phyloP scores from a whole-genome alignment of 495 filamentous ascomycete genomes.

The Aspergillus incahuasiensis region DNA sequence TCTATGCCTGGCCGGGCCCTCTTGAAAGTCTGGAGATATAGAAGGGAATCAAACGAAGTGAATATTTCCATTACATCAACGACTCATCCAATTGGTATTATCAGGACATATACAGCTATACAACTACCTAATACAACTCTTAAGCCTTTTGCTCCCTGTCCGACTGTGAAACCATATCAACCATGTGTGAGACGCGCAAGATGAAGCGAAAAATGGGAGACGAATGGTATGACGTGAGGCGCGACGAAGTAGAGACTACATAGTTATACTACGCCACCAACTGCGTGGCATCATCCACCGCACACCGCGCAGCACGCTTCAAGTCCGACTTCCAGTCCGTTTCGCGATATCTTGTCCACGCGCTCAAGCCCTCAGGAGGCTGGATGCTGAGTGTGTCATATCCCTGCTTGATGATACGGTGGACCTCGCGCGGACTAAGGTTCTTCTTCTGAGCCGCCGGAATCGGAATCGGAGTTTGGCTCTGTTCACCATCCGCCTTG shows the following conservation, averaged over 20 bases:
- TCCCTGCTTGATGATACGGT: slow-evolving; percentile 87
- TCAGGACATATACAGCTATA: slow-evolving; percentile 8
- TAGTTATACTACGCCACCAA: slow-evolving; percentile 30
- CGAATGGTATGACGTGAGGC: neutral
- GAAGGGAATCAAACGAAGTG: neutral
- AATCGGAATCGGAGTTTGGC: slow-evolving; percentile 21
- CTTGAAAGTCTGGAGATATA: neutral
- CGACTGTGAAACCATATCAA: neutral
- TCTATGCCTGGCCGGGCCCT: neutral
- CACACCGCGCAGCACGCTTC: slow-evolving; percentile 79
- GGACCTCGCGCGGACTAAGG: slow-evolving; percentile 78
- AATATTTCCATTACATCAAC: slow-evolving; percentile 7
- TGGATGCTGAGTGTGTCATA: slow-evolving; percentile 91
- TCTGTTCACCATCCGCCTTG: slow-evolving; percentile 22
- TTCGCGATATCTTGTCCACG: slow-evolving; percentile 70
- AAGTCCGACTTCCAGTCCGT: slow-evolving; percentile 61
- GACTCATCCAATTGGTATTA: slow-evolving; percentile 9
- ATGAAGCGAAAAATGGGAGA: too few relatives aligned
- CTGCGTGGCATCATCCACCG: slow-evolving; percentile 50
- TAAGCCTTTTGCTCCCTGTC: neutral
- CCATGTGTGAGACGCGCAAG: neutral
- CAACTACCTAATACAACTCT: neutral
- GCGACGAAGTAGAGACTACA: neutral
- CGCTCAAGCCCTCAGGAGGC: slow-evolving; percentile 74
- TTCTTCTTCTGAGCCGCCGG: slow-evolving; percentile 49